Conservation (phyloP, 331 rosid species). For the Quercus phellos region DNA sequence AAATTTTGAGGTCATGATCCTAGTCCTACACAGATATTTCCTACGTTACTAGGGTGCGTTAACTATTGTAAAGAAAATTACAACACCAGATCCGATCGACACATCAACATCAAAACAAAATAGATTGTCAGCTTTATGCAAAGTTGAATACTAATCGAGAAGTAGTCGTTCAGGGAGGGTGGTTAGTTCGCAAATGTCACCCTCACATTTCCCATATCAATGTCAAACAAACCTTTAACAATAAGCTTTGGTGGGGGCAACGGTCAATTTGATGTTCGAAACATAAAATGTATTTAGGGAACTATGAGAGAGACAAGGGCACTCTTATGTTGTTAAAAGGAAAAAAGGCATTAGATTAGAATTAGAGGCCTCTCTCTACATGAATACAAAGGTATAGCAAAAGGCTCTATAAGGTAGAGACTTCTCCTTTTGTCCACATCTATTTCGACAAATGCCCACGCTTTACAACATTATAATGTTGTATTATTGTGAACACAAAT, state of each 20-base stretch:
- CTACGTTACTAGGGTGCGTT: too few species aligned
- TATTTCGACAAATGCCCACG: neutral
- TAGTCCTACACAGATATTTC: too few species aligned
- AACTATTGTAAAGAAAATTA: neutral
- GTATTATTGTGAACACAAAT: neutral
- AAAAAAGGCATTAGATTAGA: neutral
- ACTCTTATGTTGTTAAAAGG: neutral
- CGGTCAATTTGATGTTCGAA: constrained; percentile 21
- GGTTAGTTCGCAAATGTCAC: constrained; percentile 19
- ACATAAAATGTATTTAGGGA: constrained; percentile 4
- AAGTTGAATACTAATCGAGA: constrained; percentile 32
- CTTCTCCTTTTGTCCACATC: neutral
- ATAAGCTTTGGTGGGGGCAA: constrained; percentile 26
- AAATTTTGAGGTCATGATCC: too few species aligned
- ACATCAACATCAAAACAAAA: neutral
- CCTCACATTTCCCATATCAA: constrained; percentile 26
- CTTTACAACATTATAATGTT: neutral
- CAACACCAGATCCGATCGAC: neutral
- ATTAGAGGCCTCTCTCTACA: neutral
- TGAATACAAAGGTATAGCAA: neutral
- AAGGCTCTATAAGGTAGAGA: neutral
- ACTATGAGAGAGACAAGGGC: neutral
- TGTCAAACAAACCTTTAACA: constrained; percentile 16
- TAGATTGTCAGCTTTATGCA: constrained; percentile 39
- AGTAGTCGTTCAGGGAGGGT: constrained; percentile 11